Conservation (phyloP, 2,329 filamentous ascomycete genomes). For the Allantophomopsis cytisporea region DNA sequence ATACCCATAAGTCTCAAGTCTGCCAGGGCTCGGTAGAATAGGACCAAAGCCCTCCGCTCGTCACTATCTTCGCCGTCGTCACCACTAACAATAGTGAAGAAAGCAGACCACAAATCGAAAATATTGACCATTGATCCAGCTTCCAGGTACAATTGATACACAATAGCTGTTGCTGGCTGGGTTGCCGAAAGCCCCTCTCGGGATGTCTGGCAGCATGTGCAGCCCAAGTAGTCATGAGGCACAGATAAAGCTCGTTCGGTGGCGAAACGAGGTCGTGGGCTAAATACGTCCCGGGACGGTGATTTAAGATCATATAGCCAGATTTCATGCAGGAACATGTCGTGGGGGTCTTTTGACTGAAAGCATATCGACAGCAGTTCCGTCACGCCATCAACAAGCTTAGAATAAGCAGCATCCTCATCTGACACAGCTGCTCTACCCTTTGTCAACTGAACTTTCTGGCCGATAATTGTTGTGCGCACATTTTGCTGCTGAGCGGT, state of each 20-base stretch:
- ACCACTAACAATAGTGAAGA: slow-evolving; percentile 41
- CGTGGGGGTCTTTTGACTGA: slow-evolving; percentile 20
- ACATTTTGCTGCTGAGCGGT: slow-evolving; percentile 56
- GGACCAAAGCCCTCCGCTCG: slow-evolving; percentile 47
- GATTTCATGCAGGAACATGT: slow-evolving; percentile 52
- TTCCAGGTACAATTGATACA: slow-evolving; percentile 72
- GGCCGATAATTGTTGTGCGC: slow-evolving; percentile 66
- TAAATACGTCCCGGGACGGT: slow-evolving; percentile 61
- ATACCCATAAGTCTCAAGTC: slow-evolving; percentile 80
- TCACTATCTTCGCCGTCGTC: slow-evolving; percentile 22
- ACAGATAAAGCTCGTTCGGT: slow-evolving; percentile 59
- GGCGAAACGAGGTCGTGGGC: slow-evolving; percentile 55
- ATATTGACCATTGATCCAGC: slow-evolving; percentile 66
- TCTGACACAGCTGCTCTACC: slow-evolving; percentile 58
- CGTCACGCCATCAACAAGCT: slow-evolving; percentile 43
- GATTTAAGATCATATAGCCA: slow-evolving; percentile 63
- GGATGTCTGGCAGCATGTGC: slow-evolving; percentile 47
- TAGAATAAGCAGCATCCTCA: slow-evolving; percentile 58
- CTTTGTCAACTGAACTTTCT: slow-evolving; percentile 68
- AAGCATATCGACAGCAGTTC: slow-evolving; percentile 34
- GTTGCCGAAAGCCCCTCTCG: slow-evolving; percentile 39
- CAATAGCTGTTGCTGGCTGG: slow-evolving; percentile 55
- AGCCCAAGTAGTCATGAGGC: slow-evolving; percentile 67
- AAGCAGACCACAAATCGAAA: slow-evolving; percentile 68
- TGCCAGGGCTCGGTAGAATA: slow-evolving; percentile 77